phyloP scores from a whole-genome alignment of 768 basidiomycete genomes.

The Boletus eberwhitei region DNA sequence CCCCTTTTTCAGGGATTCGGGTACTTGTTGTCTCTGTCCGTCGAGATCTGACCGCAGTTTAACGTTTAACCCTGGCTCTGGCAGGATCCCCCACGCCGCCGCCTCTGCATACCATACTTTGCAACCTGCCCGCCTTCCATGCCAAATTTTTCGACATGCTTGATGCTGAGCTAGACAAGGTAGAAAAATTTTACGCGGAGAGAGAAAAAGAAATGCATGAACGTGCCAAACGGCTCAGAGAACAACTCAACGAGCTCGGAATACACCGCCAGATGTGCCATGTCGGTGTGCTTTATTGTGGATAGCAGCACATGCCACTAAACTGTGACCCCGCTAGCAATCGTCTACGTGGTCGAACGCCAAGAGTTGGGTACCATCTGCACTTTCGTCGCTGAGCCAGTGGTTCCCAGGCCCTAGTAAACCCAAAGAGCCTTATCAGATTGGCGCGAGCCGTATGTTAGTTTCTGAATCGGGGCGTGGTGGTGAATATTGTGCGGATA shows the following conservation, averaged over 20 bases:
- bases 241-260: slow-evolving; percentile 70
- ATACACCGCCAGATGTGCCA: slow-evolving; percentile 59
- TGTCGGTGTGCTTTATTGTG: slow-evolving; percentile 35
- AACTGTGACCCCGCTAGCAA: slow-evolving; percentile 5
- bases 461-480: slow-evolving; percentile 19
- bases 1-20: slow-evolving; percentile 15
- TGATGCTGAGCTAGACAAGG: slow-evolving; percentile 76
- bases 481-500: slow-evolving; percentile 7
- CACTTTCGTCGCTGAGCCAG: slow-evolving; percentile 2
- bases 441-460: not conserved
- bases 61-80: not conserved
- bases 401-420: not conserved
- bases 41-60: too few species aligned
- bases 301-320: not conserved
- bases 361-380: slow-evolving; percentile 8
- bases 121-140: slow-evolving; percentile 57
- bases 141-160: slow-evolving; percentile 70
- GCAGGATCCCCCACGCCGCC: slow-evolving; percentile 23
- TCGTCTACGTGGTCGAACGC: slow-evolving; percentile 2
- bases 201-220: slow-evolving; percentile 60
- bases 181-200: slow-evolving; percentile 76
- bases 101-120: slow-evolving; percentile 47
- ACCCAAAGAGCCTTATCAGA: not conserved
- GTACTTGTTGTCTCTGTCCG: not conserved
- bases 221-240: slow-evolving; percentile 46